Conservation (phyloP, 2,329 filamentous ascomycete genomes). For the Calonectria pseudoturangicola region DNA sequence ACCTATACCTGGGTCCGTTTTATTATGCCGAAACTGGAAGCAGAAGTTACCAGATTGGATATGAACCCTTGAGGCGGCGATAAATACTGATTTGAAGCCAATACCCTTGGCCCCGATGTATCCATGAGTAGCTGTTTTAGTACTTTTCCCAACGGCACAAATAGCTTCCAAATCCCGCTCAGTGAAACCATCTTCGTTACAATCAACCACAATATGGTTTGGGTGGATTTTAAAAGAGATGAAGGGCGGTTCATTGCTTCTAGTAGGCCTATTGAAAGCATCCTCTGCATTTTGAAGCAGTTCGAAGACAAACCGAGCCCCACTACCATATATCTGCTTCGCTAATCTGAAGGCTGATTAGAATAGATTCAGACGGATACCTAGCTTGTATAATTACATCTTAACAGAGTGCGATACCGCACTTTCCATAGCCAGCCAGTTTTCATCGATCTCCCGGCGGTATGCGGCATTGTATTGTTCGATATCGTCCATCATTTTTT, state of each 20-base stretch:
- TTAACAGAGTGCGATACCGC: conserved; percentile 43
- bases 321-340: conserved; percentile 46
- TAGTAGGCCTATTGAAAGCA: conserved; percentile 32
- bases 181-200: conserved; percentile 46
- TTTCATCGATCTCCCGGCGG: conserved; percentile 45
- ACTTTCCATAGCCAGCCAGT: conserved; percentile 44
- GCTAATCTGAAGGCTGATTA: conserved; percentile 37
- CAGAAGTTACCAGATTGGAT: conserved; percentile 47
- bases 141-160: conserved; percentile 44
- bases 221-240: conserved; percentile 45
- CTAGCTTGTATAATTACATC: conserved; percentile 31
- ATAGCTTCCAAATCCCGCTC: conserved; percentile 39
- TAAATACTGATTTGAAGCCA: conserved; percentile 47
- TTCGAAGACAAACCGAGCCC: conserved; percentile 47
- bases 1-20: conserved; percentile 32
- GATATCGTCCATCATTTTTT: conserved; percentile 47
- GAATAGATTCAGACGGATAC: background rate
- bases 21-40: conserved; percentile 42
- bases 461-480: conserved; percentile 39
- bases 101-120: conserved; percentile 46
- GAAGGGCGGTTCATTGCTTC: background rate
- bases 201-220: conserved; percentile 42
- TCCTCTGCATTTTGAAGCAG: conserved; percentile 50
- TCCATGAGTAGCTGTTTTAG: conserved; percentile 41
- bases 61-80: conserved; percentile 39